Base-by-base conservation (phyloP, 257 asterid genomes). In the Fraxinus quadrangulata region DNA sequence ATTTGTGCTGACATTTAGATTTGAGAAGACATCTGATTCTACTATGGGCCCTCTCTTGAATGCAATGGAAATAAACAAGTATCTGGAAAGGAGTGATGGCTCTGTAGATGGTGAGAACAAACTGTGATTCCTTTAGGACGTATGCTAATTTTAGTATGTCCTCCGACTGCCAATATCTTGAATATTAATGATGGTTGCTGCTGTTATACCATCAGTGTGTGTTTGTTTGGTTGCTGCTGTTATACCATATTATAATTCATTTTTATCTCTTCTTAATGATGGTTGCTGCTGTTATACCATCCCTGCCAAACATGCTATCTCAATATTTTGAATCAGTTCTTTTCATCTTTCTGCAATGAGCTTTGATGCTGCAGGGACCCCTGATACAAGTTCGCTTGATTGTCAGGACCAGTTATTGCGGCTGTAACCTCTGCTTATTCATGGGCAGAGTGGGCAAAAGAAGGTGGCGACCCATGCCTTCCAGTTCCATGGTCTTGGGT, bases 401-500 rank as follows among this genome's bases (percentile, higher is more conserved):
- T 87, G 82, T 76, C 92, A 95, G 99, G 90, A 63, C 86, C 92
- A 71, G 68, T 87, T 82, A 83, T 95, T 83, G 86, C 92, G 65
- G 77, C 85, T 80, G 74, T 93, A 40, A 75, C 83, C 21, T 79
- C 87, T 33, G 75, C 82, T 36, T 88, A 85, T 85, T 61, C 91
- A 49, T 85, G 88, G 24, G 82, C 86, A 67, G 88, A 78, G 75
- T 95, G 96, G 99, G 97, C 96, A 45, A 87, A 81, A 42, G 99
- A 95, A 88, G 98, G 97, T 71, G 99, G 99, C 4, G 99, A 95
- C 67, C 98, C 98, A 3, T 95, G 99, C 87, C 85, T 96, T 75
- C 99, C 99, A 6, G 89, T 86, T 75, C 91, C 98, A 77, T 93
- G 97, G 97, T 88, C 99, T 54, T 96, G 98, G 99, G 86, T 96